Conservation (phyloP, 164 flowering plant genomes). For the Sedum album region DNA sequence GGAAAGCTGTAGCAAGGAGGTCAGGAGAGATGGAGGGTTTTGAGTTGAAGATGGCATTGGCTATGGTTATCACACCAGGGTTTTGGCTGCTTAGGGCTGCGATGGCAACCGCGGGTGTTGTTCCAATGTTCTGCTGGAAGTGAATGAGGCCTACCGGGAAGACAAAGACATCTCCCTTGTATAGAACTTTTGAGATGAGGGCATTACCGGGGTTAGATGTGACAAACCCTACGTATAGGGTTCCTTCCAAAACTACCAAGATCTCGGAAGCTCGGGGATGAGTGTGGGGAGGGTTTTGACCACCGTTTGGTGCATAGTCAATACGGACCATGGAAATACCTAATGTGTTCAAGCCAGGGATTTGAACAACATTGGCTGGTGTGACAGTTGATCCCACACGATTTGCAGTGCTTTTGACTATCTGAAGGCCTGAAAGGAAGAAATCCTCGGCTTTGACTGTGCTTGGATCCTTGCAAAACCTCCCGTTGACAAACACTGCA, state of each 20-base stretch:
- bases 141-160: slow-evolving; percentile 4
- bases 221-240: background rate
- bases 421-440: background rate
- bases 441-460: background rate
- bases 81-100: background rate
- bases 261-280: slow-evolving; percentile 6
- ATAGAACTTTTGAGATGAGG: background rate
- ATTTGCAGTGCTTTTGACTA: background rate
- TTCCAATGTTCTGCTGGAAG: slow-evolving; percentile 1
- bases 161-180: slow-evolving; percentile 6
- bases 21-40: background rate
- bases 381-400: background rate
- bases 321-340: slow-evolving; percentile 3
- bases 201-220: background rate
- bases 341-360: background rate
- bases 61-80: slow-evolving; percentile 3
- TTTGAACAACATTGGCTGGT: background rate
- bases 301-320: slow-evolving; percentile 3
- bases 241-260: slow-evolving; percentile 2
- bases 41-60: background rate
- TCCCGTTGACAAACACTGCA: slow-evolving; percentile 5
- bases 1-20: background rate
- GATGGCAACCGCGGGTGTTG: background rate
- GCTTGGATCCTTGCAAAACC: slow-evolving; percentile 1
- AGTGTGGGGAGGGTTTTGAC: background rate